Evolutionary conservation across 2,329 filamentous ascomycete genomes (phyloP), one percentile per base, ranked within the genome.

Genomic region (Botryotinia narcissicola): DNA sequence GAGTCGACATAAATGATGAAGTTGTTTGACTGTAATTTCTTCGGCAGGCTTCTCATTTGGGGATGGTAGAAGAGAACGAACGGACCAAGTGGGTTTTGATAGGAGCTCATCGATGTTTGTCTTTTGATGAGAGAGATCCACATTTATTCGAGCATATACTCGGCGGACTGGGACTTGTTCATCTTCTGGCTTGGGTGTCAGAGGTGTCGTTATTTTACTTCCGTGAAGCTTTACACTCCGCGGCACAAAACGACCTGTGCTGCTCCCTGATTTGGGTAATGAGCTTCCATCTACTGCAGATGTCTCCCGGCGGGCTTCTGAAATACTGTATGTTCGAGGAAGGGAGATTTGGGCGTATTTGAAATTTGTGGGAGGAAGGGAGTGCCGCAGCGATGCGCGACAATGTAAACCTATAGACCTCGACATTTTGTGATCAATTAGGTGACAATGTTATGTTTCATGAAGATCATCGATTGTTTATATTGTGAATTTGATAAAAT

Each of bases 1-100:
- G 57, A 98, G 90, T 29, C 93, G 92, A 51, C 98, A 90, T 16
- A 98, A 90, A 82, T 98, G 95, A 78, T 89, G 90, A 0, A 98
- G 87, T 81, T 94, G 90, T 62, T 88, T 81, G 0, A 89, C 84
- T 0, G 91, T 90, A 73, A 82, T 82, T 68, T 85, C 80, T 63
- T 82, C 78, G 2, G 75, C 57, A 12, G 73, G 62, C 1, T 73
- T 71, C 22, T 64, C 44, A 18, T 68, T 42, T 10, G 73, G 73
- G 71, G 80, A 79, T 20, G 91, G 89, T 0, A 96, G 85, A 8
- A 97, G 89, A 14, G 92, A 91, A 48, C 89, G 85, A 77, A 97
- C 91, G 63, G 95, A 97, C 95, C 95, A 98, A 67, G 88, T 91
- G 35, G 95, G 94, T 74, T 87, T 87, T 25, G 89, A 86, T 71